These are phyloP conservation scores for Blumeriella jaapii DNA, from an alignment of 2,329 filamentous ascomycete species.

Conservation along the genomic window DNA sequence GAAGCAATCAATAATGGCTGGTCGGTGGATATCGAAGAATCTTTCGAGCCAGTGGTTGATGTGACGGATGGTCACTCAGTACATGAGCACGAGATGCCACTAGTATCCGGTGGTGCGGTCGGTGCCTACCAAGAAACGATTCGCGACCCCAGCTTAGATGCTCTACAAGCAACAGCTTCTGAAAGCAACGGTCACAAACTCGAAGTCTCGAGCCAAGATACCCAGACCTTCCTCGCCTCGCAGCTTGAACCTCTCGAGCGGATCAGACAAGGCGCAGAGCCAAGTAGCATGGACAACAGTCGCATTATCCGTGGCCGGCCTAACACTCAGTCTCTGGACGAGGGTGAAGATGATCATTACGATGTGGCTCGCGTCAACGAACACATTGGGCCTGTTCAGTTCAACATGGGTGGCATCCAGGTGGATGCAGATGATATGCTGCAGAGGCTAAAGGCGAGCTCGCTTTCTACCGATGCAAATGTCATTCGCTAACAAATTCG, in stretches of 20 bases:
- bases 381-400: constrained; percentile 88
- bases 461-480: neutral
- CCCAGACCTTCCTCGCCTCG: constrained; percentile 63
- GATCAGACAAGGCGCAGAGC: constrained; percentile 40
- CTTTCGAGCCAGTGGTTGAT: constrained; percentile 29
- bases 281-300: constrained; percentile 21
- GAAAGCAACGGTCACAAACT: constrained; percentile 29
- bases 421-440: constrained; percentile 92
- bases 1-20: constrained; percentile 77
- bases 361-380: constrained; percentile 34
- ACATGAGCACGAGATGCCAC: constrained; percentile 10
- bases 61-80: constrained; percentile 12
- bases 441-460: constrained; percentile 64
- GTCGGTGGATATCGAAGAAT: constrained; percentile 68
- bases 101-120: constrained; percentile 46
- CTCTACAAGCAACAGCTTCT: constrained; percentile 41
- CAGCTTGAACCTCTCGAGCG: constrained; percentile 68
- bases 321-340: constrained; percentile 12
- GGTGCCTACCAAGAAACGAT: constrained; percentile 70
- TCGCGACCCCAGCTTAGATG: constrained; percentile 57
- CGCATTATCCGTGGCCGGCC: constrained; percentile 19
- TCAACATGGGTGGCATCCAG: constrained; percentile 97
- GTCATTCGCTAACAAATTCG: constrained; percentile 3
- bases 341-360: constrained; percentile 14
- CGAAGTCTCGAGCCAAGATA: constrained; percentile 56